Conservation (phyloP, 202 grass and related monocot species). For the Alloteropsis angusta region DNA sequence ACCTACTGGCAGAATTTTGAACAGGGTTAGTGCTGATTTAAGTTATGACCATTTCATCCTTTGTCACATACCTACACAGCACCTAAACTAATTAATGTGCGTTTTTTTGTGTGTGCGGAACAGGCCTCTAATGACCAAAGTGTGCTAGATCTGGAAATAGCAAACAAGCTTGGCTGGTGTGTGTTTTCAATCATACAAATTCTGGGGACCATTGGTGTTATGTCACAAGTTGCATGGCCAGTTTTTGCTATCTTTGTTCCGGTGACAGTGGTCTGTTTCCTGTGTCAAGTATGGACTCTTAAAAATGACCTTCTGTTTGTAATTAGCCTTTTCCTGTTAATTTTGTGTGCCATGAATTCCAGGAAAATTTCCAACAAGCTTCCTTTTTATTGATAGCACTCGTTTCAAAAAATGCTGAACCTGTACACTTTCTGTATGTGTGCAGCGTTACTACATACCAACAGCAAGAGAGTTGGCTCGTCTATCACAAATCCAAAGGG, state of each 20-base stretch:
- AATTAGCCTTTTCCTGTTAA: not conserved
- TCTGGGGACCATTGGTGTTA: conserved; percentile 76
- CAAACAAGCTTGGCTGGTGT: conserved; percentile 71
- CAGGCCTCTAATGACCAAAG: conserved; percentile 92
- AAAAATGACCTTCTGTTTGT: not conserved
- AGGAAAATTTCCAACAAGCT: not conserved
- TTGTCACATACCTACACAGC: not conserved
- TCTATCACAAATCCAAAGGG: conserved; percentile 77
- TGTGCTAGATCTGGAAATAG: conserved; percentile 79
- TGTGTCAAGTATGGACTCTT: conserved; percentile 60
- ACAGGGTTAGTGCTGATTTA: conserved; percentile 55
- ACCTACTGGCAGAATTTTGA: conserved; percentile 90
- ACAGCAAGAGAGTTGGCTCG: conserved; percentile 87
- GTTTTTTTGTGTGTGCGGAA: conserved; percentile 6
- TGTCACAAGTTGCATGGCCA: conserved; percentile 98
- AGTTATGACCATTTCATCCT: not conserved
- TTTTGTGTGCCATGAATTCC: not conserved
- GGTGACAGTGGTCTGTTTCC: conserved; percentile 59
- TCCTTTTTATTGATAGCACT: not conserved
- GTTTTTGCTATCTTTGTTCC: conserved; percentile 92
- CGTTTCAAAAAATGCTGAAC: conserved; percentile 29
- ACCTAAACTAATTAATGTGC: conserved; percentile 7
- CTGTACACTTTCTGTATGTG: conserved; percentile 5
- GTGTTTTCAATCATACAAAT: conserved; percentile 78
- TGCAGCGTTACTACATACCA: conserved; percentile 91